Percentiles rank a stretch among this genome's conserved stretches.
Conservation (phyloP, 306 rosid genomes). For the Cucumis melo region DNA sequence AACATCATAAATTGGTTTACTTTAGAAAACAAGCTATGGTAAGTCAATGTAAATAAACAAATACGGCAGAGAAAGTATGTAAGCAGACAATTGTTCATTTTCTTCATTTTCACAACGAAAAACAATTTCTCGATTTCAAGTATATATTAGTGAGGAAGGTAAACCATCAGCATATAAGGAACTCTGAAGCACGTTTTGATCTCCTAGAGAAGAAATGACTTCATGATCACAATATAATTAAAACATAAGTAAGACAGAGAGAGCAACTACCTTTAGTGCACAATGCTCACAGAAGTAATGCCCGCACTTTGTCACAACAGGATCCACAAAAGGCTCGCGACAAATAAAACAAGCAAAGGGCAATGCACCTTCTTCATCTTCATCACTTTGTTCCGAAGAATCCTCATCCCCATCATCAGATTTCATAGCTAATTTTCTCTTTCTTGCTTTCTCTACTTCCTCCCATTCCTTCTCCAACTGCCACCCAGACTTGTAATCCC, state of each 20-base stretch:
- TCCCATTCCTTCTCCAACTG: conserved; percentile 93
- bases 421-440: conserved; percentile 53
- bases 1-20: background rate
- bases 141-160: background rate
- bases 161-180: background rate
- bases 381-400: conserved; percentile 19
- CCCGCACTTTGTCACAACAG: conserved; percentile 67
- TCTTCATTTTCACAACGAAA: background rate
- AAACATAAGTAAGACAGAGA: background rate
- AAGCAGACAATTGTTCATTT: background rate
- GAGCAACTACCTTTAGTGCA: conserved; percentile 48
- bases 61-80: background rate
- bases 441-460: conserved; percentile 73
- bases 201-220: background rate
- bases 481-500: conserved; percentile 92
- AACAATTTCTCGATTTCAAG: background rate
- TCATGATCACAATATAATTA: background rate
- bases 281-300: conserved; percentile 86
- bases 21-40: background rate
- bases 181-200: background rate
- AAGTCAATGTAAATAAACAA: background rate
- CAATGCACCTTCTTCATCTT: conserved; percentile 32
- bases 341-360: conserved; percentile 84
- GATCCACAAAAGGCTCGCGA: conserved; percentile 70
- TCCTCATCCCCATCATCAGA: conserved; percentile 27